Base-by-base conservation (phyloP, 2,329 filamentous ascomycete genomes). In the Cytospora leucostoma region DNA sequence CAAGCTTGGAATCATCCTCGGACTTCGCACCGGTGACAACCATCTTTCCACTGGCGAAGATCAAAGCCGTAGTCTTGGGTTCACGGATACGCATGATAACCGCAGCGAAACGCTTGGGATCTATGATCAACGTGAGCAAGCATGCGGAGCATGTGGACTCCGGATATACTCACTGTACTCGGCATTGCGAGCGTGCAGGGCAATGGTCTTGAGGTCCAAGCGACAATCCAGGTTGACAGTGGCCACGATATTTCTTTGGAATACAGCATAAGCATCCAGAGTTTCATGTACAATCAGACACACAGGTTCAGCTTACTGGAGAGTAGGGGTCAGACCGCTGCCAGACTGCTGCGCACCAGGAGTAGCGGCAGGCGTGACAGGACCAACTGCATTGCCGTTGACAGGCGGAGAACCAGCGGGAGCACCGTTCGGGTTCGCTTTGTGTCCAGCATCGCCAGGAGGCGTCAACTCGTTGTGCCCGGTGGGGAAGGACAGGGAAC, bases 31-130 rank as follows among this genome's bases (percentile, higher is more conserved):
- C 94, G 61, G 95, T 98, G 17, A 98, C 95, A 54, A 98, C 95
- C 95, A 99, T 98, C 86, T 99, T 99, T 79, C 95, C 95, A 1
- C 91, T 96, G 65, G 95, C 95, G 73, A 99, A 99, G 82, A 99
- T 98, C 63, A 99, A 81, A 7, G 95, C 95, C 2, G 95, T 99
- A 5, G 95, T 99, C 84, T 99, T 99, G 66, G 95, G 95, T 73
- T 99, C 95, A 73, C 95, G 93, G 71, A 99, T 99, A 82, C 95
- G 93, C 95, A 99, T 98, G 78, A 99, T 98, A 69, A 98, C 94
- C 75, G 94, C 94, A 72, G 94, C 95, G 75, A 98, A 98, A 90
- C 94, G 94, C 93, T 96, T 66, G 11, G 64, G 64, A 38, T 66
- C 64, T 66, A 38, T 15, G 6, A 10, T 33, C 33, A 58, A 32